These are phyloP conservation scores for Exophiala oligosperma DNA, from an alignment of 2,329 filamentous ascomycete genomes.

Conservation along the genomic window DNA sequence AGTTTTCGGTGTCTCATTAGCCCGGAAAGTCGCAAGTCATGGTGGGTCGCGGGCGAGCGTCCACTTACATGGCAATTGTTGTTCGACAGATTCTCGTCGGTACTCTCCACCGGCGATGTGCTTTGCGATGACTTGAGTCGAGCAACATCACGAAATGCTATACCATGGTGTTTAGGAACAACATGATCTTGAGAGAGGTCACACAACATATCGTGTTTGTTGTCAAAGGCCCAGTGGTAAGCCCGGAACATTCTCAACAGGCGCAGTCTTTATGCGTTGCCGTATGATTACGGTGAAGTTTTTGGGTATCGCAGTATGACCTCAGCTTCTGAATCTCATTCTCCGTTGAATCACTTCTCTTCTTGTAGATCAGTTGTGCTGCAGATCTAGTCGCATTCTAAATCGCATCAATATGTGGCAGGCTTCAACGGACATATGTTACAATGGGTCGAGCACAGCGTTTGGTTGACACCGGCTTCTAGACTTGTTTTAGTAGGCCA, in stretches of 20 bases:
- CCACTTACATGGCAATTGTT: slow-evolving; percentile 21
- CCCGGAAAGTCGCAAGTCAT: not conserved
- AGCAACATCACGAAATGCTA: slow-evolving; percentile 11
- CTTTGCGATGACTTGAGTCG: slow-evolving; percentile 15
- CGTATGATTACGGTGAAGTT: not conserved
- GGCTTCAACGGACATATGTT: slow-evolving; percentile 14
- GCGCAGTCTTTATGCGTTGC: too few relatives aligned
- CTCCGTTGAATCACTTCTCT: too few relatives aligned
- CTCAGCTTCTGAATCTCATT: too few relatives aligned
- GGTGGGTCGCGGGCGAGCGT: not conserved
- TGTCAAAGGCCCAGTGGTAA: not conserved
- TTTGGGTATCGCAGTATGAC: not conserved
- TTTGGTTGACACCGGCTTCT: not conserved
- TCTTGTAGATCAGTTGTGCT: too few relatives aligned
- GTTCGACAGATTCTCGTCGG: slow-evolving; percentile 18
- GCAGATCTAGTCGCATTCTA: too few relatives aligned
- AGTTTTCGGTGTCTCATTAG: slow-evolving; percentile 1
- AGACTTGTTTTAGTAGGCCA: not conserved
- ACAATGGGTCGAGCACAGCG: slow-evolving; percentile 7
- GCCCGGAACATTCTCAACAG: too few relatives aligned
- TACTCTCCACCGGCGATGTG: slow-evolving; percentile 19
- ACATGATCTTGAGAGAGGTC: not conserved
- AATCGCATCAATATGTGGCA: not conserved
- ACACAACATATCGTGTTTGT: not conserved
- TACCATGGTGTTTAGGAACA: not conserved